Evolutionary conservation across 768 basidiomycete species (phyloP).

Genomic region (Mycena haematopus): DNA sequence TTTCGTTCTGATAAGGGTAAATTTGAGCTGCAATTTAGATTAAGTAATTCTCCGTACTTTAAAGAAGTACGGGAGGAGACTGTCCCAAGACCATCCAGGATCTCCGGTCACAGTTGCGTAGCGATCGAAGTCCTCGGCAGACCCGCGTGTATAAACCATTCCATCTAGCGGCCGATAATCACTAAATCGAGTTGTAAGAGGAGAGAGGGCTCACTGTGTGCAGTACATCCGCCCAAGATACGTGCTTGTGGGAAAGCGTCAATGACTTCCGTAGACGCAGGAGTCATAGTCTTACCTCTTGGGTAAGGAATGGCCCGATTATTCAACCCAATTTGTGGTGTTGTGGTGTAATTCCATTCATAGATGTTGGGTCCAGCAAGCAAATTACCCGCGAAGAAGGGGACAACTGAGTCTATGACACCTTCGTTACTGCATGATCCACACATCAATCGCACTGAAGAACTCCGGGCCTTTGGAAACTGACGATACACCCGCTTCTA

Average conservation of each 20-base stretch:
- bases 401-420: neutral
- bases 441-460: neutral
- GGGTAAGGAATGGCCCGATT: neutral
- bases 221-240: neutral
- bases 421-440: neutral
- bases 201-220: too few relatives aligned
- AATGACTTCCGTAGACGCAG: neutral
- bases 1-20: conserved; percentile 39
- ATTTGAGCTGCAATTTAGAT: neutral
- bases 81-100: conserved; percentile 33
- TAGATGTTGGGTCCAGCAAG: neutral
- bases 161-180: neutral
- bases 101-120: conserved; percentile 22
- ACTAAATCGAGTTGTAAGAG: neutral
- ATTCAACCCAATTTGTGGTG: neutral
- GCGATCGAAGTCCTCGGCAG: conserved; percentile 8
- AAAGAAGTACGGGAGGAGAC: conserved; percentile 36
- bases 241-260: neutral
- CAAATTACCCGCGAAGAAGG: neutral
- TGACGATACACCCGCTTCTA: neutral
- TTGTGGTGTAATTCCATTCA: conserved; percentile 1
- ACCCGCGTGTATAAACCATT: neutral
- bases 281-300: neutral
- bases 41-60: conserved; percentile 29
- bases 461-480: neutral